These are phyloP conservation scores for Ocimum tenuiflorum DNA, from an alignment of 257 asterid species.

Conservation along the genomic window DNA sequence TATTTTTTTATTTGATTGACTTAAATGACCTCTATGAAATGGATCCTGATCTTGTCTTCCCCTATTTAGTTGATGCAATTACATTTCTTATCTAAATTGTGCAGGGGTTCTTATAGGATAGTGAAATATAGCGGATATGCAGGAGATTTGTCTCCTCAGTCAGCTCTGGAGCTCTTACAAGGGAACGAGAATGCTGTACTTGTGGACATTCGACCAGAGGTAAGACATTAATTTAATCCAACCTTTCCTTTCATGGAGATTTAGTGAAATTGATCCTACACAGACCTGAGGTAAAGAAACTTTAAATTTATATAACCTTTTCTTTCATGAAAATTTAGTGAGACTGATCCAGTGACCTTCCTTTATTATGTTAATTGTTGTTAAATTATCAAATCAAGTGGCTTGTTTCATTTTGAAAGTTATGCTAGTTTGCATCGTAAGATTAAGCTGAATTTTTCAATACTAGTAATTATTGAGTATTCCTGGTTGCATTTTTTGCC, in stretches of 20 bases:
- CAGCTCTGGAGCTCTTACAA: conserved; percentile 63
- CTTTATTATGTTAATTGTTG: neutral
- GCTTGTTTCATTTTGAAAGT: neutral
- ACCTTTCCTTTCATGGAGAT: conserved; percentile 21
- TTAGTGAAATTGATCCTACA: no score
- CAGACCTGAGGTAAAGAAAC: no score
- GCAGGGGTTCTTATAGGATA: conserved; percentile 88
- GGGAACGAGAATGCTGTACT: conserved; percentile 62
- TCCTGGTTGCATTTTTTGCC: conserved; percentile 23
- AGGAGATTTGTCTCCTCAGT: conserved; percentile 73
- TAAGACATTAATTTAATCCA: conserved; percentile 52
- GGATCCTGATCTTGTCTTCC: no score
- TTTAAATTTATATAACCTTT: conserved; percentile 27
- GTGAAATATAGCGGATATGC: conserved; percentile 78
- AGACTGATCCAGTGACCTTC: neutral
- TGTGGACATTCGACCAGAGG: conserved; percentile 92
- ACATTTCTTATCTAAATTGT: conserved; percentile 80
- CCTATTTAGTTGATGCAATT: no score
- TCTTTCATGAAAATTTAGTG: conserved; percentile 12
- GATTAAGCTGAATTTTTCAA: neutral
- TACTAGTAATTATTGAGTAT: neutral
- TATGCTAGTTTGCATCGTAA: neutral
- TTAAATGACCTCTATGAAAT: conserved; percentile 19
- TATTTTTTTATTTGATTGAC: no score
- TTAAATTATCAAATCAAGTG: neutral